These are phyloP conservation scores for Myriosclerotinia scirpicola DNA, from an alignment of 2,329 filamentous ascomycete genomes.

Conservation along the genomic window DNA sequence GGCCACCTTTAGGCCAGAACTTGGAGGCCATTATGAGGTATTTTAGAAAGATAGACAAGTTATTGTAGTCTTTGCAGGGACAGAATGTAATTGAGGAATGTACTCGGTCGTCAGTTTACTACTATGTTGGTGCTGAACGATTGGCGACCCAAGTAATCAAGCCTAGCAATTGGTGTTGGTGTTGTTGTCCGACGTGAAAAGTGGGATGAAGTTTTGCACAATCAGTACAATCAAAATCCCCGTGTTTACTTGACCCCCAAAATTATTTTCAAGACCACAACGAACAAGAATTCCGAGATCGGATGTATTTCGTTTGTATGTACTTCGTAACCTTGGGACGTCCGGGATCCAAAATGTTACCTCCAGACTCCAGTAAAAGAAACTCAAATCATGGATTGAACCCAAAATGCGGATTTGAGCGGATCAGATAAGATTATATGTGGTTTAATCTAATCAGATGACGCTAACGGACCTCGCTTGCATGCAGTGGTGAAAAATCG, in stretches of 20 bases:
- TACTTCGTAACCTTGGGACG: background rate
- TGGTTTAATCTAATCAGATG: slow-evolving; percentile 19
- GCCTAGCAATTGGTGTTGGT: background rate
- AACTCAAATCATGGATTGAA: slow-evolving; percentile 5
- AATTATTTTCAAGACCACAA: background rate
- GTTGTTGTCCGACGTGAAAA: slow-evolving; percentile 6
- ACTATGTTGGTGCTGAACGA: background rate
- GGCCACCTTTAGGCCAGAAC: slow-evolving; percentile 42
- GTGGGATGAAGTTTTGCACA: slow-evolving; percentile 10
- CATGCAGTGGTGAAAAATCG: slow-evolving; percentile 1
- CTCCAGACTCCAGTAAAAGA: background rate
- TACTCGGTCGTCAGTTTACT: background rate
- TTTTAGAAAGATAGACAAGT: slow-evolving; percentile 5
- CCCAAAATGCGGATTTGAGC: background rate
- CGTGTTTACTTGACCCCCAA: background rate
- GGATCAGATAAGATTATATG: slow-evolving; percentile 19
- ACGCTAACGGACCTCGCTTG: slow-evolving; percentile 15
- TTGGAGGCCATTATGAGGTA: slow-evolving; percentile 47
- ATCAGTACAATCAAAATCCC: background rate
- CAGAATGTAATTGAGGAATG: background rate
- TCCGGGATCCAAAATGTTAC: background rate
- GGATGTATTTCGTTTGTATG: background rate
- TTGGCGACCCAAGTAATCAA: background rate
- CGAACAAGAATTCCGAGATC: background rate
- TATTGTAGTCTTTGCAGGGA: background rate